Base-by-base conservation (phyloP, 2,329 filamentous ascomycete species). In the Epichloe bromicola region DNA sequence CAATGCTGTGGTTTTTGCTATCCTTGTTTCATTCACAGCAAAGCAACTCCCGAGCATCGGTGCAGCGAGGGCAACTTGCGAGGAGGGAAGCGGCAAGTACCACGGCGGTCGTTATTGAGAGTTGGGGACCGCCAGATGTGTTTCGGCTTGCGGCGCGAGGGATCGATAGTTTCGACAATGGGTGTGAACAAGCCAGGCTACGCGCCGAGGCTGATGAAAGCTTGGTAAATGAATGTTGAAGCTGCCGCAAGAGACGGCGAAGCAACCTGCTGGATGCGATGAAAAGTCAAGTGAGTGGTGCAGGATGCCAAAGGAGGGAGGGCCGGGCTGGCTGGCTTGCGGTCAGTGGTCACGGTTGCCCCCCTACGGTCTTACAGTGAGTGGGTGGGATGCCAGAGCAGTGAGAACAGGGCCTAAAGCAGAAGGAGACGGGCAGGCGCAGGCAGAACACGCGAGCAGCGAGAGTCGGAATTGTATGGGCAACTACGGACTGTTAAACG, bases 61-160 rank as follows among this genome's bases (percentile, higher is more conserved):
- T 19, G 46, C 19, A 5, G 20, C 36, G 20, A 26, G 14, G 14
- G 37, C 0, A 14, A 5, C 23, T 17, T 33, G 19, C 23, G 36
- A 20, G 36, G 23, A 44, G 14, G 23, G 5, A 30, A n/a, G 23
- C 40, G 19, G 12, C 5, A 10, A 42, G 48, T 40, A 14, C 41
- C 48, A 45, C 48, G 43, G 26, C 26, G 8, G 49, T 46, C 49
- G 41, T 34, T 34, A 5, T 37, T 23, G 23, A 17, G 23, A 42
- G 8, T 44, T 44, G 17, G 48, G 15, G 41, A 37, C 41, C 15
- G 34, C 26, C 8, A 30, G 34, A 40, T 42, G 49, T 51, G 37
- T 51, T 47, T 51, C 43, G 43, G 36, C 23, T 37, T 46, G 42
- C 20, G 34, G 46, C 46, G 41, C 46, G 39, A 38, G 36, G 46